Conservation (phyloP, 352 stramenopile genomes). For the Globisporangium middletonii region DNA sequence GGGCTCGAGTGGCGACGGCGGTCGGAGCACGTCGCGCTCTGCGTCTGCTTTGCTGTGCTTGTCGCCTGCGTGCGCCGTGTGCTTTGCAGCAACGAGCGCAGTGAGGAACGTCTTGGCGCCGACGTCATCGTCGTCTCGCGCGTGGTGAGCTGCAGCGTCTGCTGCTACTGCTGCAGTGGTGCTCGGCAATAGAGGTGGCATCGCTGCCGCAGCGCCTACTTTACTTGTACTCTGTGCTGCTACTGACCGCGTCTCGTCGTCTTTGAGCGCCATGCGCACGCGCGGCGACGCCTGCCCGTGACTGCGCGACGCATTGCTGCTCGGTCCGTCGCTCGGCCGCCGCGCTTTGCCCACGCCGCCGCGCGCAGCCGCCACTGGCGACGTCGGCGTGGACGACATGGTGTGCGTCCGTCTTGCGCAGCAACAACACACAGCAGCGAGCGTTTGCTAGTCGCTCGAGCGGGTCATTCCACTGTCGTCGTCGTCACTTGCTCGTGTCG, state of each 20-base stretch:
- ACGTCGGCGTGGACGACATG: slow-evolving; percentile 4
- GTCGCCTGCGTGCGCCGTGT: neutral
- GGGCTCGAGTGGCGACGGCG: slow-evolving; percentile 56
- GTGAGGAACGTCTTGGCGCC: slow-evolving; percentile 41
- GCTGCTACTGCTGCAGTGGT: neutral
- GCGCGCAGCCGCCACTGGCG: neutral
- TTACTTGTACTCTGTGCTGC: neutral
- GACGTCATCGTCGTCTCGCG: neutral
- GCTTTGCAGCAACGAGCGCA: slow-evolving; percentile 25
- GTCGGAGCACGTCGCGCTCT: slow-evolving; percentile 19
- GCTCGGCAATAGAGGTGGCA: neutral
- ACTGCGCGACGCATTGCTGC: neutral
- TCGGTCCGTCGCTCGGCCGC: slow-evolving; percentile 18
- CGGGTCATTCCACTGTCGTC: neutral
- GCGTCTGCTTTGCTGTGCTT: neutral
- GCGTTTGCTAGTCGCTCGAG: neutral
- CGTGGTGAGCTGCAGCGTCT: neutral
- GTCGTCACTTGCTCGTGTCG: too few relatives aligned
- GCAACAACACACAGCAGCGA: neutral
- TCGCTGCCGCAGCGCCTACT: neutral
- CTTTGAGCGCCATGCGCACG: slow-evolving; percentile 14
- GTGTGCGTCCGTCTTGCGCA: neutral
- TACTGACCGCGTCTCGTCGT: slow-evolving; percentile 8
- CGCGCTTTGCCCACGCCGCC: slow-evolving; percentile 15
- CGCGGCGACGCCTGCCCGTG: slow-evolving; percentile 15